phyloP scores from a whole-genome alignment of 345 rosid genomes.

The Eucalyptus sideroxylon region DNA sequence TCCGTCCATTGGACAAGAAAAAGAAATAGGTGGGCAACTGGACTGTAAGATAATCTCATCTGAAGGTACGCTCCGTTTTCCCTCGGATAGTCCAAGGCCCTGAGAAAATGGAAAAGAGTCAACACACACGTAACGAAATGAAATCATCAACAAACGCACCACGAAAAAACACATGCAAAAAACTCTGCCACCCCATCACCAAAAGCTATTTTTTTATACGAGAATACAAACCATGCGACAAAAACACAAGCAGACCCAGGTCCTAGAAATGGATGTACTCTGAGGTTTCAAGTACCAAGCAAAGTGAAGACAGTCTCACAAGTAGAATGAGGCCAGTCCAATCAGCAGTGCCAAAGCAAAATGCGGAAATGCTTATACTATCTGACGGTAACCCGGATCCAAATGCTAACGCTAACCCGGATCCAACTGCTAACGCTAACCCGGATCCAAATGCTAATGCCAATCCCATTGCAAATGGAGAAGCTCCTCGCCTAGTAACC shows the following conservation, averaged over 20 bases:
- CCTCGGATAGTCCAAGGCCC: slow-evolving; percentile 75
- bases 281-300: not conserved
- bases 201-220: not conserved
- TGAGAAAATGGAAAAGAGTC: slow-evolving; percentile 1
- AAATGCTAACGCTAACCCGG: not conserved
- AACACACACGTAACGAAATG: not conserved
- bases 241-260: not conserved
- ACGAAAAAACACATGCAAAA: not conserved
- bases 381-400: not conserved
- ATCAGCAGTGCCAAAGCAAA: not conserved
- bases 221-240: not conserved
- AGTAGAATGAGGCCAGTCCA: not conserved
- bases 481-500: not conserved
- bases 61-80: slow-evolving; percentile 80
- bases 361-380: not conserved
- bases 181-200: not conserved
- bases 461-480: not conserved
- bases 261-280: not conserved
- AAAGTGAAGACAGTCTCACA: not conserved
- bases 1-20: slow-evolving; percentile 97
- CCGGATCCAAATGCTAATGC: not conserved
- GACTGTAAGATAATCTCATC: slow-evolving; percentile 90
- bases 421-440: not conserved
- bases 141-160: not conserved
- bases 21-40: slow-evolving; percentile 76